Conservation (phyloP, 495 filamentous ascomycete species). For the Lasiosphaeria miniovina region DNA sequence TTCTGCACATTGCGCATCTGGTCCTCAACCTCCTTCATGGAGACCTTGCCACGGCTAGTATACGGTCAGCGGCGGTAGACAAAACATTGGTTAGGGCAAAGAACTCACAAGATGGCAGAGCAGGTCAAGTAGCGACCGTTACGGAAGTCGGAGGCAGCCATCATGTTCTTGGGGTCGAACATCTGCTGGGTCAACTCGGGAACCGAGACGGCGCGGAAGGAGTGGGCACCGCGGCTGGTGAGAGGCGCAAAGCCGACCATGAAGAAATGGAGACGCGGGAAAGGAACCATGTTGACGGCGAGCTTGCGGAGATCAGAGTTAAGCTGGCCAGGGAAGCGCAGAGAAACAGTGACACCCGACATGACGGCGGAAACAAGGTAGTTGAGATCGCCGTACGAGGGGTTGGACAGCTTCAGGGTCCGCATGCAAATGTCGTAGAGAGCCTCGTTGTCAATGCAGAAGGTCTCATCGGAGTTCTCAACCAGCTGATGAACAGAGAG, state of each 20-base stretch:
- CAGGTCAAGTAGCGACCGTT: constrained; percentile 99
- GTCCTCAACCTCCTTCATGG: constrained; percentile 99
- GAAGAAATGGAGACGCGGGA: constrained; percentile 99
- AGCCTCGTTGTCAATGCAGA: constrained; percentile 99
- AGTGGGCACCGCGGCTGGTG: constrained; percentile 89
- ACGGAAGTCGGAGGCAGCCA: constrained; percentile 99
- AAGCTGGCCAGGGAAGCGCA: constrained; percentile 98
- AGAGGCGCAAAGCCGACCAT: constrained; percentile 99
- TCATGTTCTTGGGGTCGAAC: constrained; percentile 99
- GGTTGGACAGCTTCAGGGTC: constrained; percentile 96
- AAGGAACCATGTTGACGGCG: constrained; percentile 99
- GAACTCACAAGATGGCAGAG: constrained; percentile 86
- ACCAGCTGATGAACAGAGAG: constrained; percentile 99
- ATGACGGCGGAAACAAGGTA: constrained; percentile 99
- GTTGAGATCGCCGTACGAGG: constrained; percentile 98
- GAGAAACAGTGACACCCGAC: constrained; percentile 97
- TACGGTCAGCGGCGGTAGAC: constrained; percentile 27
- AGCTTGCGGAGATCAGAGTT: constrained; percentile 99
- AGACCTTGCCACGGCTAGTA: constrained; percentile 91
- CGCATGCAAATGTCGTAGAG: constrained; percentile 99
- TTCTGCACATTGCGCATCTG: constrained; percentile 99
- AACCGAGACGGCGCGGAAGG: constrained; percentile 96
- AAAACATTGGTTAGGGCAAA: not conserved
- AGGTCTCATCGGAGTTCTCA: constrained; percentile 99
- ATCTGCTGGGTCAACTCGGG: constrained; percentile 99